Evolutionary conservation across 2,329 filamentous ascomycete species (phyloP), one percentile per base, ranked within the genome.

Genomic region (Penicillium sp.): DNA sequence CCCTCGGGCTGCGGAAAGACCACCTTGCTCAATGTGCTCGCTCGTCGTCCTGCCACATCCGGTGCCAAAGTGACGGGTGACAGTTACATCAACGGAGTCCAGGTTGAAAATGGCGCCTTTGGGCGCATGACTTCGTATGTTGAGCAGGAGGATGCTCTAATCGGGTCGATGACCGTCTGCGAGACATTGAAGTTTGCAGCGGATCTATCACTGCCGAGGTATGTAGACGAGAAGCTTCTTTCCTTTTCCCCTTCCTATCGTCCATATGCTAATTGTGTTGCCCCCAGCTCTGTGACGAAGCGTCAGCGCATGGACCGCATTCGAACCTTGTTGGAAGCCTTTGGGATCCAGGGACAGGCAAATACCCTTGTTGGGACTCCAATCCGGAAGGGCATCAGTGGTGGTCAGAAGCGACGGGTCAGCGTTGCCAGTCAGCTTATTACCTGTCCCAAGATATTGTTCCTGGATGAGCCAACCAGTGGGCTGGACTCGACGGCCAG

Each of bases 131-230:
- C 79, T 39, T 80, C 80, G 32, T 94, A 89, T 58, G 88, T 94
- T 15, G 88, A 94, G 69, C 88, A 94, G 63, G 87, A 94, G 50
- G 88, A 94, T 70, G 83, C 86, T 1, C 73, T 94, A 9, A 84
- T 91, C 35, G 88, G 87, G 4, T 84, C 84, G 0, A 71, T 94
- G 49, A 94, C 87, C 0, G 86, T 91, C 7, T 74, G 77, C 18
- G 88, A 94, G 69, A 94, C 87, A 0, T 68, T 94, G 45, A 70
- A 81, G 47, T 94, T 94, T 62, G 84, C 86, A 0, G 85, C 87
- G 0, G 77, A 83, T 18, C 76, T 94, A 3, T 67, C 81, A 45
- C 54, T 84, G 53, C 63, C 76, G 1, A 73, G 71, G 78, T 78
- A 64, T 50, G 64, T 20, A n/a, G n/a, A n/a, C n/a, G n/a, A n/a